phyloP scores from a whole-genome alignment of 176 grass and related monocot genomes.

The Rhynchospora breviuscula region DNA sequence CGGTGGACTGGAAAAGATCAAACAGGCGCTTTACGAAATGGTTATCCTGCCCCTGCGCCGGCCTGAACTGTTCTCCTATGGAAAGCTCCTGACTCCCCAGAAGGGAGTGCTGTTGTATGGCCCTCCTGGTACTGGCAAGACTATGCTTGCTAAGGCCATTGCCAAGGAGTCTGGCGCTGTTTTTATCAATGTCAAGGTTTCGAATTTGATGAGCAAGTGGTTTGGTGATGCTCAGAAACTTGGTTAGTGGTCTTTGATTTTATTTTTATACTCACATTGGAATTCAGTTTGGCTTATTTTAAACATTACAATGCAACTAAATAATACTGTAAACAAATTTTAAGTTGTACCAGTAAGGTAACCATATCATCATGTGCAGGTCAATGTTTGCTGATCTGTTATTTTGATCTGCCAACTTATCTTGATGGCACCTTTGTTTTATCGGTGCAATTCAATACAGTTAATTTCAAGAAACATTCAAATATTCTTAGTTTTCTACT shows the following conservation, averaged over 20 bases:
- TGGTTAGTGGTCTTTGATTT: slow-evolving; percentile 35
- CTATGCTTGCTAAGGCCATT: slow-evolving; percentile 96
- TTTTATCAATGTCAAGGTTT: slow-evolving; percentile 95
- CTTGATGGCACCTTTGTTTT: neutral
- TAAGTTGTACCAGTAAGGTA: neutral
- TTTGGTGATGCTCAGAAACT: slow-evolving; percentile 97
- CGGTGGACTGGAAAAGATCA: slow-evolving; percentile 75
- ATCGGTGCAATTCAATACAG: too few relatives aligned
- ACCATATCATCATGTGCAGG: neutral
- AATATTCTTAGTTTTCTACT: neutral
- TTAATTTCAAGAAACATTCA: neutral
- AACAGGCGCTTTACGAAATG: slow-evolving; percentile 76
- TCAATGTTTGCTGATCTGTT: neutral
- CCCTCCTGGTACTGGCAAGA: slow-evolving; percentile 88
- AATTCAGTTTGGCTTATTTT: neutral
- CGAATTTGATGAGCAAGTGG: slow-evolving; percentile 99
- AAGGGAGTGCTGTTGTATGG: slow-evolving; percentile 89
- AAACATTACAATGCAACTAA: neutral
- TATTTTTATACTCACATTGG: neutral
- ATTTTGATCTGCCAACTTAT: neutral
- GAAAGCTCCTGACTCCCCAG: slow-evolving; percentile 91
- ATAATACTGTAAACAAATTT: neutral
- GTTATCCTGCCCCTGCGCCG: slow-evolving; percentile 89
- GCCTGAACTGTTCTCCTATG: slow-evolving; percentile 66
- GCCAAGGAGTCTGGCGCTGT: slow-evolving; percentile 88